A percentile compares a stretch with the other conserved stretches of the same genome.
These are phyloP conservation scores for Tetrapisispora phaffii DNA, from an alignment of 805 yeast species.

Conservation along the genomic window DNA sequence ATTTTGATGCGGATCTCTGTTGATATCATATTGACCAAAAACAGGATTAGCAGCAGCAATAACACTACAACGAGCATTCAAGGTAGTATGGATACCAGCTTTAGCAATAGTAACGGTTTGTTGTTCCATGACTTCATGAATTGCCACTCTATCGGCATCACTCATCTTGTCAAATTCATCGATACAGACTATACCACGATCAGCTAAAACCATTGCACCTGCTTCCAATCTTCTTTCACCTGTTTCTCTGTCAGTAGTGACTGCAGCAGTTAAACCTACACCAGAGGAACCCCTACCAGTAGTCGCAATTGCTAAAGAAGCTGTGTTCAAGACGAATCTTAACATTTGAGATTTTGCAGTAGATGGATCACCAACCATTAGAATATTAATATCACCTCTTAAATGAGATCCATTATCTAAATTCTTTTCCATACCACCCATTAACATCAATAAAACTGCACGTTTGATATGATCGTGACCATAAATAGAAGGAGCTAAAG, in stretches of 20 bases:
- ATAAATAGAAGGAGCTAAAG: slow-evolving; percentile 91
- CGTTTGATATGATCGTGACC: slow-evolving; percentile 87
- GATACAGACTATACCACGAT: slow-evolving; percentile 93
- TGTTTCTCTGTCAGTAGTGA: slow-evolving; percentile 89
- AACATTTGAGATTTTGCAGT: slow-evolving; percentile 96
- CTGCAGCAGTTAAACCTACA: slow-evolving; percentile 98
- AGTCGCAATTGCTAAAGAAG: slow-evolving; percentile 91
- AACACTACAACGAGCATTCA: slow-evolving; percentile 93
- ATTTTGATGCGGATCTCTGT: slow-evolving; percentile 91
- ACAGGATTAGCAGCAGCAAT: slow-evolving; percentile 98
- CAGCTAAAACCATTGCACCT: slow-evolving; percentile 98
- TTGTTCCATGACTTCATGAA: slow-evolving; percentile 99
- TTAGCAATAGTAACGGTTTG: slow-evolving; percentile 97
- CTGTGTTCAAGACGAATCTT: slow-evolving; percentile 89
- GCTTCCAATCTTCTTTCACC: slow-evolving; percentile 96
- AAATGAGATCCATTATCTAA: slow-evolving; percentile 91
- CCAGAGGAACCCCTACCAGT: slow-evolving; percentile 99
- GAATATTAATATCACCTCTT: slow-evolving; percentile 92
- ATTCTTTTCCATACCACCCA: slow-evolving; percentile 93
- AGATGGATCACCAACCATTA: slow-evolving; percentile 98
- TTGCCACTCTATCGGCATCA: slow-evolving; percentile 93
- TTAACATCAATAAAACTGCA: slow-evolving; percentile 79
- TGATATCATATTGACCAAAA: slow-evolving; percentile 91
- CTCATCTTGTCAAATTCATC: slow-evolving; percentile 99
- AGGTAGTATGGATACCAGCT: slow-evolving; percentile 94